phyloP scores from a whole-genome alignment of 1,284 basidiomycete genomes.

The Trichosporon ovoides region DNA sequence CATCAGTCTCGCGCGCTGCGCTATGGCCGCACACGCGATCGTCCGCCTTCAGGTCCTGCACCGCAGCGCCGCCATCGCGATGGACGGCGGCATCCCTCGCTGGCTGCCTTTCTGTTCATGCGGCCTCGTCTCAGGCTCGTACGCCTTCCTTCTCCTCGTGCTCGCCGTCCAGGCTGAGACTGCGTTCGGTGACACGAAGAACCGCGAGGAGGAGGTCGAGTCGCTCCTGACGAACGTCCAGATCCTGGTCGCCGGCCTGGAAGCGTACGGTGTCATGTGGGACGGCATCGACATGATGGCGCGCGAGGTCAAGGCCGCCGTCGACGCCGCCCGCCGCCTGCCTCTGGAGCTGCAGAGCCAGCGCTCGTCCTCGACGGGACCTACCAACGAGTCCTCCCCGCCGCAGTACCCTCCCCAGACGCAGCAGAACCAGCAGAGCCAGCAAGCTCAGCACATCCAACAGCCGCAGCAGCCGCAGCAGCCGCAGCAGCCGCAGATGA shows the following conservation, averaged over 20 bases:
- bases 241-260: conserved; percentile 47
- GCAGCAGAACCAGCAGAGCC: too few relatives aligned
- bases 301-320: conserved; percentile 32
- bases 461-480: too few relatives aligned
- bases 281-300: conserved; percentile 49
- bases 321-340: conserved; percentile 17
- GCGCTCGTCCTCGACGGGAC: background rate
- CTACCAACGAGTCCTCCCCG: background rate
- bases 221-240: conserved; percentile 48
- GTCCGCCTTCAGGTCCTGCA: conserved; percentile 48
- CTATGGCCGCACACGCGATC: conserved; percentile 48
- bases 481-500: background rate
- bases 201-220: conserved; percentile 40
- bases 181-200: conserved; percentile 26
- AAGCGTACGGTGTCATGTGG: conserved; percentile 50
- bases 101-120: conserved; percentile 50
- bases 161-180: conserved; percentile 47
- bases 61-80: conserved; percentile 44
- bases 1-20: conserved; percentile 44
- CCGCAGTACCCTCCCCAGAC: too few relatives aligned
- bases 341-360: conserved; percentile 18
- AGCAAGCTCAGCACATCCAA: too few relatives aligned
- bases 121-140: conserved; percentile 46
- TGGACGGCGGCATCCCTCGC: conserved; percentile 41
- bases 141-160: conserved; percentile 47